Evolutionary conservation across 208 protist species (phyloP), one percentile per base, ranked within the genome.

Genomic region (Leptomonas seymouri): DNA sequence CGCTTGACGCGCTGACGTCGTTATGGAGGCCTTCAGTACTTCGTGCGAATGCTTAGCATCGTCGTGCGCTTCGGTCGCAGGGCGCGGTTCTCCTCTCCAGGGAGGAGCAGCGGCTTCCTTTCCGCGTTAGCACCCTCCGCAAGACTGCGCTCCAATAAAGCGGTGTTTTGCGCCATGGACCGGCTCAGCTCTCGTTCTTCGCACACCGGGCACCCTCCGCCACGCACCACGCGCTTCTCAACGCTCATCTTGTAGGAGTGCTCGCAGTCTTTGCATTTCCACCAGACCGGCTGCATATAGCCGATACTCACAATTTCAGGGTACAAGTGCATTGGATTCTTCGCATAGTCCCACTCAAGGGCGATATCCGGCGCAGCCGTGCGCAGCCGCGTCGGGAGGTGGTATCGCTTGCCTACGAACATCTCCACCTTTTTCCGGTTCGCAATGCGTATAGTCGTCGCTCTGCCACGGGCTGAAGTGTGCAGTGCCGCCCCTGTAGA

Each of bases 161-260:
- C 42, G 5, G 34, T 39, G 42, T 66, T 57, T 15, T 66, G 42
- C 30, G 46, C 54, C 46, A 54, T 57, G 9, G 61, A 61, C 7
- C 12, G 5, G 31, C 39, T 68, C 27, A 25, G 11, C 25, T 36
- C 71, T 3, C 57, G 58, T 23, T 67, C 64, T 7, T 64, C 71
- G 64, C 92, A 97, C 20, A 51, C 30, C 8, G 89, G 85, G 55
- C 93, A 97, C 5, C 87, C 85, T 4, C 78, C 75, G 16, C 90
- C 93, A 45, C 90, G 88, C 62, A 97, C 82, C 23, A 95, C 89
- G n/a, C 93, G 90, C 71, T 95, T 94, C 63, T 97, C 93, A 8
- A 93, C 87, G 62, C 89, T 93, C 89, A 96, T 93, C 48, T 73
- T 46, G 68, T 87, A 97, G 16, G 63, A 54, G 30, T 81, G 53